Base-by-base conservation (phyloP, 2,329 filamentous ascomycete species). In the Corynespora cassiicola region DNA sequence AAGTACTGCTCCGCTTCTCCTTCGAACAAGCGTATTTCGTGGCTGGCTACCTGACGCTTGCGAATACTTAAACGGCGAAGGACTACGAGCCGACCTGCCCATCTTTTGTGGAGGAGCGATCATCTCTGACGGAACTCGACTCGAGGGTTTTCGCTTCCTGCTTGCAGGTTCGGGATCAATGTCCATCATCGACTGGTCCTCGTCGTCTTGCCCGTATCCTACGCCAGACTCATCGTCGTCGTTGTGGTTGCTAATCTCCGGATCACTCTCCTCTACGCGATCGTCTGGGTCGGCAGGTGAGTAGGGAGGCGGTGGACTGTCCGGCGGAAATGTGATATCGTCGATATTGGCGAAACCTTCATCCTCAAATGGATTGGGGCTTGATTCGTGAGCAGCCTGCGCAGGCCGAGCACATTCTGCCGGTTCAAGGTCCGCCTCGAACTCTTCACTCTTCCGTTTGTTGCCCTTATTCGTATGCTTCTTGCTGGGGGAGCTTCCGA, bases 381-480 rank as follows among this genome's bases (percentile, higher is more conserved):
- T 58, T 12, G 24, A 25, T 24, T 39, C 34, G 9, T 46, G 43
- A 18, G 46, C 31, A 5, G 38, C 37, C 17, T 33, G 48, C 6
- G 36, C 39, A 20, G 52, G 47, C 22, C 50, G 47, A 2, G 54
- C 46, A 19, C 57, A 57, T 27, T 51, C 54, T 17, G 29, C 23
- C 2, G 32, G 46, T 14, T 36, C 33, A 4, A 54, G 14, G 21
- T 65, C 65, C 18, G 50, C 45, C 21, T 66, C 68, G 30, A 64
- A 67, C 38, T 75, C 72, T n/a, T 71, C 68, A 49, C 73, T 76
- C 54, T 74, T 75, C 27, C 74, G 63, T 53, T 76, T 76, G 39
- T 67, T 68, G 19, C 59, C 50, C 22, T 57, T 57, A 26, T 37
- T 44, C 8, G 31, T 33, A 9, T 46, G 46, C 16, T 26, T 37